phyloP scores from a whole-genome alignment of 2,329 filamentous ascomycete species.

The Paramyrothecium sp. region DNA sequence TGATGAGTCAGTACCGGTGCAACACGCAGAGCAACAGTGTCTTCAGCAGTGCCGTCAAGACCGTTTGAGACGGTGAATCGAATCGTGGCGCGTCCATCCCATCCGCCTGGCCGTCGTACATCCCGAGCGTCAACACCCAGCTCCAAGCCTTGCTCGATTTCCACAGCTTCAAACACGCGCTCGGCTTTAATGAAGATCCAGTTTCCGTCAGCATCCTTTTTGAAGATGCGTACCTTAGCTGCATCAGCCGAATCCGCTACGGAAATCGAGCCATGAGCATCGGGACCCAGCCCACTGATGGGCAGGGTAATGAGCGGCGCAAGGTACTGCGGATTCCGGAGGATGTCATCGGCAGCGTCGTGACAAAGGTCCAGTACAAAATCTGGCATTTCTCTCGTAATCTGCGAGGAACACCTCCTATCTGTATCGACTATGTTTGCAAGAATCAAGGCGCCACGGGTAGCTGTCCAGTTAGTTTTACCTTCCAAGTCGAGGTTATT shows the following conservation, averaged over 20 bases:
- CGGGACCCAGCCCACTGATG: constrained; percentile 6
- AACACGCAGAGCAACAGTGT: constrained; percentile 27
- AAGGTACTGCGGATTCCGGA: constrained; percentile 24
- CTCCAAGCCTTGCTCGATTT: constrained; percentile 25
- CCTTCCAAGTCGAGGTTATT: constrained; percentile 17
- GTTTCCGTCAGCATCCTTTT: constrained; percentile 10
- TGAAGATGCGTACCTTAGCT: constrained; percentile 25
- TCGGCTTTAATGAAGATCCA: constrained; percentile 23
- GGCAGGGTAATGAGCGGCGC: constrained; percentile 30
- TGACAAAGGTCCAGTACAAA: constrained; percentile 27
- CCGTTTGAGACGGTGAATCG: constrained; percentile 26
- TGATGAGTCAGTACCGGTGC: constrained; percentile 35
- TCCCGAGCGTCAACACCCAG: constrained; percentile 33
- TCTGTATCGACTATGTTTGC: constrained; percentile 33
- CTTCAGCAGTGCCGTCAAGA: constrained; percentile 8
- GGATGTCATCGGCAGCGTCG: constrained; percentile 31
- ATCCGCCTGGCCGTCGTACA: constrained; percentile 14
- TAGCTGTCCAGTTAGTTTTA: constrained; percentile 21
- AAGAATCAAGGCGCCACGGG: constrained; percentile 30
- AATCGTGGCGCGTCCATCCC: constrained; percentile 24
- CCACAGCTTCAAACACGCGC: constrained; percentile 21
- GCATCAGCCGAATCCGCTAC: constrained; percentile 9
- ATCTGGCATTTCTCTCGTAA: constrained; percentile 5
- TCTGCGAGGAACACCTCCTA: constrained; percentile 22
- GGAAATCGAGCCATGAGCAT: constrained; percentile 13